These are phyloP conservation scores for Domatiomyces globalis DNA, from an alignment of 2,329 filamentous ascomycete genomes.

Conservation along the genomic window DNA sequence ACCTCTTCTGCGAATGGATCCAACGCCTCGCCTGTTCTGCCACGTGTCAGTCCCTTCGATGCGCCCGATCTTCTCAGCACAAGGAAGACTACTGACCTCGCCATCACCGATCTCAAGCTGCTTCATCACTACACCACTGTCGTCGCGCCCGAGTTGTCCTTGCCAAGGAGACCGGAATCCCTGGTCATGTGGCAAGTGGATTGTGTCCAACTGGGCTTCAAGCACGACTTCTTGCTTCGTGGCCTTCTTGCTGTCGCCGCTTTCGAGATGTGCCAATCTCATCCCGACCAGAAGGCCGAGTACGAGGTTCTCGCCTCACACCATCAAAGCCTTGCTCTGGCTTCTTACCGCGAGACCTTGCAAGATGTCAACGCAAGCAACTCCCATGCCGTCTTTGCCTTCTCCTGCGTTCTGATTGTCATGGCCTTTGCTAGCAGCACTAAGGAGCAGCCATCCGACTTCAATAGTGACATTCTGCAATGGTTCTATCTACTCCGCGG, in stretches of 20 bases:
- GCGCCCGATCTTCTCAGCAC: constrained; percentile 15
- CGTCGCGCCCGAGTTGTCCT: constrained; percentile 23
- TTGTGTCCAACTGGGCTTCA: constrained; percentile 26
- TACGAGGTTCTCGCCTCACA: constrained; percentile 25
- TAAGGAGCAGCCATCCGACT: constrained; percentile 14
- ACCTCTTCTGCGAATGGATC: constrained; percentile 3
- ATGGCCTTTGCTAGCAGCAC: constrained; percentile 23
- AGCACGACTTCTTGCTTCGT: constrained; percentile 32
- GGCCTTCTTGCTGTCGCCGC: constrained; percentile 31
- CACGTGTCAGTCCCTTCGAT: constrained; percentile 11
- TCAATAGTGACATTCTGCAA: constrained; percentile 20
- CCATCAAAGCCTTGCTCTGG: constrained; percentile 26
- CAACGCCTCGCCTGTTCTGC: constrained; percentile 5
- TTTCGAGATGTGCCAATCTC: constrained; percentile 18
- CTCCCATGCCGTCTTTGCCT: constrained; percentile 30
- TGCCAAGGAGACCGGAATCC: constrained; percentile 19
- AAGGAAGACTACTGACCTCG: constrained; percentile 17
- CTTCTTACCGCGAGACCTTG: constrained; percentile 23
- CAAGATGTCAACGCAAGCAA: constrained; percentile 27
- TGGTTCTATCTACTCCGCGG: constrained; percentile 22
- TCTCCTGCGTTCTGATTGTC: constrained; percentile 28
- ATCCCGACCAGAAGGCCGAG: constrained; percentile 23
- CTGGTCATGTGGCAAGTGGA: constrained; percentile 24
- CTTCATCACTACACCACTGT: constrained; percentile 28
- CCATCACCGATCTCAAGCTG: constrained; percentile 25